phyloP scores from a whole-genome alignment of 2,329 filamentous ascomycete species.

The Cladosporium halotolerans region DNA sequence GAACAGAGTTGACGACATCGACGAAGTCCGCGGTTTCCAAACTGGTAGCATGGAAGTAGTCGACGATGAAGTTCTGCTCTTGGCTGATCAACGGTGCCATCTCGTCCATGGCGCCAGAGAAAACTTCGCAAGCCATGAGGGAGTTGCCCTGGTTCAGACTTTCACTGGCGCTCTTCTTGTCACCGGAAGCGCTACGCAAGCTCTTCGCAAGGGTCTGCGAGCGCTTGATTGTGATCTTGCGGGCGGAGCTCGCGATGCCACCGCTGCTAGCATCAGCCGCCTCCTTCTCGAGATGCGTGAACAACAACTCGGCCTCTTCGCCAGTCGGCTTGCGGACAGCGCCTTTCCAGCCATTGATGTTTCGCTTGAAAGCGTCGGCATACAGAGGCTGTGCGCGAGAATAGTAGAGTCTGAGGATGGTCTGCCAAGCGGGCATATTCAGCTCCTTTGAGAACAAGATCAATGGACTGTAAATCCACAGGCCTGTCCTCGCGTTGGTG shows the following conservation, averaged over 20 bases:
- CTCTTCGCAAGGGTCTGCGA: slow-evolving; percentile 78
- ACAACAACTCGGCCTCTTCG: slow-evolving; percentile 54
- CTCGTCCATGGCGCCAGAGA: slow-evolving; percentile 73
- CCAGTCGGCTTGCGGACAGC: slow-evolving; percentile 27
- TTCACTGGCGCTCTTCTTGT: slow-evolving; percentile 52
- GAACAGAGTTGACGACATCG: slow-evolving; percentile 62
- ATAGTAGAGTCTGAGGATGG: slow-evolving; percentile 73
- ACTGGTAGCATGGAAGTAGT: slow-evolving; percentile 92
- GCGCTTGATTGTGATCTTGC: slow-evolving; percentile 89
- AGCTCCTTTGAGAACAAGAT: slow-evolving; percentile 85
- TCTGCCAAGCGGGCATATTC: slow-evolving; percentile 74
- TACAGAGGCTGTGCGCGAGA: slow-evolving; percentile 70
- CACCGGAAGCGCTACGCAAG: slow-evolving; percentile 59
- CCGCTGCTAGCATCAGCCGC: slow-evolving; percentile 48
- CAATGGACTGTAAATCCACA: slow-evolving; percentile 85
- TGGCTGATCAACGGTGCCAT: slow-evolving; percentile 76
- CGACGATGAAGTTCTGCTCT: slow-evolving; percentile 95
- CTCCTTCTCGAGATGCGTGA: slow-evolving; percentile 85
- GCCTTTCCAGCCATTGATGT: slow-evolving; percentile 64
- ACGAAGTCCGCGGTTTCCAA: slow-evolving; percentile 75
- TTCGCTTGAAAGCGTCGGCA: slow-evolving; percentile 72
- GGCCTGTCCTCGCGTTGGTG: slow-evolving; percentile 61
- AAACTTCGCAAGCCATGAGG: slow-evolving; percentile 68
- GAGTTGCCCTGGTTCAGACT: slow-evolving; percentile 21
- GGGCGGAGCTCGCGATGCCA: slow-evolving; percentile 64